A percentile compares a stretch with the other conserved stretches of the same genome.
These are phyloP conservation scores for Anthoceros angustus DNA, from an alignment of 225 moss, liverwort and hornwort species.

Conservation along the genomic window DNA sequence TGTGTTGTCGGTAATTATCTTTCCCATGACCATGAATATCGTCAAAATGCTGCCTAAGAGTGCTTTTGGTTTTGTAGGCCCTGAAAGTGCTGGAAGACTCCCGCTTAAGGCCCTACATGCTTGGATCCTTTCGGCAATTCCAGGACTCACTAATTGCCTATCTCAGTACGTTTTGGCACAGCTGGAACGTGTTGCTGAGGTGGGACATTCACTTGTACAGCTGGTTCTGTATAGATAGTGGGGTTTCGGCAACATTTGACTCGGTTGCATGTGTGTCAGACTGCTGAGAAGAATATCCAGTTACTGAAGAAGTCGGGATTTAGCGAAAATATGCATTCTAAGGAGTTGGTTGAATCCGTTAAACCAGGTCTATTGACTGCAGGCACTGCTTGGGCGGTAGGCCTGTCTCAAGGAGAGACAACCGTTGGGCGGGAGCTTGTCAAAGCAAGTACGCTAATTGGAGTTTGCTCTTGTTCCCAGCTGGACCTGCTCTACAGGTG, in stretches of 20 bases:
- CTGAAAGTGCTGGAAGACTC: constrained; percentile 42
- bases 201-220: constrained; percentile 12
- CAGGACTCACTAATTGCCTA: constrained; percentile 58
- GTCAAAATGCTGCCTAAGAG: neutral
- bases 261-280: constrained; percentile 6
- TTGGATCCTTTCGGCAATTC: constrained; percentile 55
- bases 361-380: constrained; percentile 48
- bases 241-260: neutral
- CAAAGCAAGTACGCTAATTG: constrained; percentile 54
- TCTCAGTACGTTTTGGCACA: constrained; percentile 45
- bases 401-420: constrained; percentile 53
- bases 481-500: constrained; percentile 80
- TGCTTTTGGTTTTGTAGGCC: constrained; percentile 7
- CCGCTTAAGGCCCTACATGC: constrained; percentile 41
- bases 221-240: neutral
- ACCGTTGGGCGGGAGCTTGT: constrained; percentile 39
- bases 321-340: constrained; percentile 4
- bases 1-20: neutral
- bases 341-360: constrained; percentile 15
- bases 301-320: constrained; percentile 9
- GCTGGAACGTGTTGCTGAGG: constrained; percentile 31
- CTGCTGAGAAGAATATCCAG: constrained; percentile 1
- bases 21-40: no score
- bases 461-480: constrained; percentile 32
- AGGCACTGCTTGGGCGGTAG: constrained; percentile 73